These are phyloP conservation scores for Zygoascus biomembranicola DNA, from an alignment of 805 yeast species.

Conservation along the genomic window DNA sequence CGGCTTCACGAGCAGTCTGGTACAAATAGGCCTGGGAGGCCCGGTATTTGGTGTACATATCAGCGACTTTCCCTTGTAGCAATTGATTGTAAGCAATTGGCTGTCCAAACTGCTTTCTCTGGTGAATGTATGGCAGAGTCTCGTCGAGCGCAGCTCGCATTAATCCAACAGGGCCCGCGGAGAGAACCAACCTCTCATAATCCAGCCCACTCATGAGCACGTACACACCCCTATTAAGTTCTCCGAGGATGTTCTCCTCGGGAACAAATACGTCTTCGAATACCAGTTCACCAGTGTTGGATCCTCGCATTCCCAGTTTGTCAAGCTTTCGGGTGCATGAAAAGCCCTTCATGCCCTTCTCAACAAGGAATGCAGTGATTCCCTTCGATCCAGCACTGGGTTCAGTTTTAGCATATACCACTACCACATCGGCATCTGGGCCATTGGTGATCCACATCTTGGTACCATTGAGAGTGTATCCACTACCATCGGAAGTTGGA, in stretches of 20 bases:
- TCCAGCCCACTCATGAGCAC: slow-evolving; percentile 28
- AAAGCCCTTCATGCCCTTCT: slow-evolving; percentile 24
- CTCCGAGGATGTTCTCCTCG: slow-evolving; percentile 25
- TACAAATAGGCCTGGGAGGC: slow-evolving; percentile 25
- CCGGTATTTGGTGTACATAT: slow-evolving; percentile 28
- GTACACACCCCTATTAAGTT: slow-evolving; percentile 24
- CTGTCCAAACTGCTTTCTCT: slow-evolving; percentile 26
- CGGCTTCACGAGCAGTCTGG: slow-evolving; percentile 22
- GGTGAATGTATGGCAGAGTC: slow-evolving; percentile 26
- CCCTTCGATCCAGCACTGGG: slow-evolving; percentile 25
- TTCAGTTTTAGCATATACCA: slow-evolving; percentile 28
- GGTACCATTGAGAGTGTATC: slow-evolving; percentile 24
- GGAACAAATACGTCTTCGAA: slow-evolving; percentile 28
- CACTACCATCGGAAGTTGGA: slow-evolving; percentile 22
- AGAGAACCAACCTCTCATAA: slow-evolving; percentile 25
- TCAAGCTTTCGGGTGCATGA: slow-evolving; percentile 26
- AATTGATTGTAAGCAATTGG: slow-evolving; percentile 27
- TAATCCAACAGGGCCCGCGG: slow-evolving; percentile 27
- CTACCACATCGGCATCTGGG: slow-evolving; percentile 26
- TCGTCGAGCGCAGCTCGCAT: slow-evolving; percentile 28
- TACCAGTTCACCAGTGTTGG: slow-evolving; percentile 28
- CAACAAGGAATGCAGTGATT: slow-evolving; percentile 27
- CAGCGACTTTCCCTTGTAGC: slow-evolving; percentile 28
- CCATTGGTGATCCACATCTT: slow-evolving; percentile 31
- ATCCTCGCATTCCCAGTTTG: slow-evolving; percentile 29